Base-by-base conservation (phyloP, 495 filamentous ascomycete genomes). In the Rhypophila decipiens region DNA sequence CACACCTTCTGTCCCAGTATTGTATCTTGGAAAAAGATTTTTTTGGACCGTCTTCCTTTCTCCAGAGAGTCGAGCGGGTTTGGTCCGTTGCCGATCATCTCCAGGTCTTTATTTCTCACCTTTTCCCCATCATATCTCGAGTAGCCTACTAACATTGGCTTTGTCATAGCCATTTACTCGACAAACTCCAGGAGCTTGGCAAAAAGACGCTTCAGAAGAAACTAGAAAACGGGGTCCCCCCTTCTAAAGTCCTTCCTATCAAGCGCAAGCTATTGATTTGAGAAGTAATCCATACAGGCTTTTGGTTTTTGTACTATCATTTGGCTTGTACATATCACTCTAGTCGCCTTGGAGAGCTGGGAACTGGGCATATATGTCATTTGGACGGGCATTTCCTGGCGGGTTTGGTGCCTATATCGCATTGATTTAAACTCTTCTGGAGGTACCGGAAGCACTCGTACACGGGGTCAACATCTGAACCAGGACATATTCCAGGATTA, bases 181-280 rank as follows among this genome's bases (percentile, higher is more conserved):
- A 66, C 18, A 73, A 72, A 50, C 68, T 74, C 35, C 67, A 68
- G 33, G 56, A 46, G 0, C 38, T 71, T 8, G 65, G 68, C 33
- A 59, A 66, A 36, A 65, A 62, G 13, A 41, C 50, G 7, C 40
- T 50, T 33, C 46, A 39, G 39, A 52, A 52, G 39, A 50, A 63
- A 15, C 47, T n/a, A 49, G 18, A 46, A 37, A 1, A 50, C 47
- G 1, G 21, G 63, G 5, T 31, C 27, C 13, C 58, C 66, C 29
- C 64, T 57, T 9, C 42, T 58, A 8, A 40, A 50, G 2, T 34
- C 64, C 27, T 53, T 4, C 67, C 67, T 7, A 68, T 72, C 47
- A 70, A 71, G 44, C 61, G 61, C 21, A 50, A 55, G 22, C 47
- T 71, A 38, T 41, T 69, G 8, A 36, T 66, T 9, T 72, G 49